A percentile compares a stretch with the other conserved stretches of the same genome.
phyloP scores from a whole-genome alignment of 306 rosid species.

The Lupinus albus region DNA sequence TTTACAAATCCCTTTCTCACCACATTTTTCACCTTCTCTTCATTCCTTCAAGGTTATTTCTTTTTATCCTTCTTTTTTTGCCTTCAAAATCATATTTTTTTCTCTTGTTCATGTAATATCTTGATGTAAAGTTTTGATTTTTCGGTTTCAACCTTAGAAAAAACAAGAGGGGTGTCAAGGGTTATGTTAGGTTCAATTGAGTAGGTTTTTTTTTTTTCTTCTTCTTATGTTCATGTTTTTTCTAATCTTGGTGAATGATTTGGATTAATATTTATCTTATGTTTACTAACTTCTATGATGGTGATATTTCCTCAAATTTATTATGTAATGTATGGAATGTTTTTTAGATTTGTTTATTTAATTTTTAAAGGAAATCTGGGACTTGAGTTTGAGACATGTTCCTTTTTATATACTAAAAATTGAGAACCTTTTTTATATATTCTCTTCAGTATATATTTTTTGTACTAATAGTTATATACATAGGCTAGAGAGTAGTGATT shows the following conservation, averaged over 20 bases:
- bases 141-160: constrained; percentile 27
- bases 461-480: too few species aligned
- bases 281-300: not conserved
- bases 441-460: too few species aligned
- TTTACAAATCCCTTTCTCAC: constrained; percentile 3
- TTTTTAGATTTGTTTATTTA: too few species aligned
- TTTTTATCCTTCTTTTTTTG: not conserved
- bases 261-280: not conserved
- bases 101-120: too few species aligned
- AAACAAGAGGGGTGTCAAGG: constrained; percentile 1
- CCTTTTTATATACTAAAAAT: not conserved
- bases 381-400: too few species aligned
- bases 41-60: constrained; percentile 31
- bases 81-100: not conserved
- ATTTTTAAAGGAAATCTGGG: not conserved
- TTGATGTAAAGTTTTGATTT: constrained; percentile 8
- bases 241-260: not conserved
- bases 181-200: not conserved
- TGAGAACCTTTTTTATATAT: not conserved
- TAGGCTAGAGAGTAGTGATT: too few species aligned
- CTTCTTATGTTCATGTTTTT: not conserved
- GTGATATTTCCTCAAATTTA: too few species aligned
- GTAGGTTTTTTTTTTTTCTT: constrained; percentile 8
- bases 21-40: constrained; percentile 4
- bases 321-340: too few species aligned